Percentiles rank a stretch among this genome's conserved stretches.
Conservation (phyloP, 73 alveolate species). For the Paramecium primaurelia region DNA sequence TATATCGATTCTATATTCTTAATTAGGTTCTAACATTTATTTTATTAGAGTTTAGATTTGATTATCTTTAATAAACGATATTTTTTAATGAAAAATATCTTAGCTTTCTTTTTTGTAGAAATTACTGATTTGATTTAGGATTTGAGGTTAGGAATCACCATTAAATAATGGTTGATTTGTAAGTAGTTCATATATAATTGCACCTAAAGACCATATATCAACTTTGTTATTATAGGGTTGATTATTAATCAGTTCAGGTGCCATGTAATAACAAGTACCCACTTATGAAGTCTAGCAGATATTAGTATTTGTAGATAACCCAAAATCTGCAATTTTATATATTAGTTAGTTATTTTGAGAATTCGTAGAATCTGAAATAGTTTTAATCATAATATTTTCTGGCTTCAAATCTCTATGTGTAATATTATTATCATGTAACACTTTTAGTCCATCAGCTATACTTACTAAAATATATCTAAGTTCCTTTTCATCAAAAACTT, state of each 20-base stretch:
- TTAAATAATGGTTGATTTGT: slow-evolving; percentile 18
- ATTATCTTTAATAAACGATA: background rate
- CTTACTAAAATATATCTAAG: background rate
- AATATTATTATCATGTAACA: background rate
- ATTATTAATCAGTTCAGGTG: slow-evolving; percentile 41
- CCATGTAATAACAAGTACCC: slow-evolving; percentile 53
- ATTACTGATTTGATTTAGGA: background rate
- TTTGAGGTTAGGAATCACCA: background rate
- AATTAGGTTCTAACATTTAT: background rate
- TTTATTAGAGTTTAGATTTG: background rate
- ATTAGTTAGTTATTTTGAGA: background rate
- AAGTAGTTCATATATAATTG: background rate
- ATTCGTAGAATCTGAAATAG: background rate
- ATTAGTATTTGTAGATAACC: background rate
- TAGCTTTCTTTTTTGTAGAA: too few species aligned
- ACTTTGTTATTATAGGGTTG: background rate
- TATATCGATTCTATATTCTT: background rate
- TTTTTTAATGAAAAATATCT: too few species aligned
- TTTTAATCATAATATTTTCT: slow-evolving; percentile 30
- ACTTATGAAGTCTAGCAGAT: background rate
- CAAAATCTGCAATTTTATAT: slow-evolving; percentile 49
- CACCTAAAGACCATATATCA: slow-evolving; percentile 54
- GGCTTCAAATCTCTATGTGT: slow-evolving; percentile 58
- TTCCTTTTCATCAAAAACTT: background rate
- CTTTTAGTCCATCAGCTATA: slow-evolving; percentile 10